Base-by-base conservation (phyloP, 768 basidiomycete genomes). In the Psilocybe cubensis region DNA sequence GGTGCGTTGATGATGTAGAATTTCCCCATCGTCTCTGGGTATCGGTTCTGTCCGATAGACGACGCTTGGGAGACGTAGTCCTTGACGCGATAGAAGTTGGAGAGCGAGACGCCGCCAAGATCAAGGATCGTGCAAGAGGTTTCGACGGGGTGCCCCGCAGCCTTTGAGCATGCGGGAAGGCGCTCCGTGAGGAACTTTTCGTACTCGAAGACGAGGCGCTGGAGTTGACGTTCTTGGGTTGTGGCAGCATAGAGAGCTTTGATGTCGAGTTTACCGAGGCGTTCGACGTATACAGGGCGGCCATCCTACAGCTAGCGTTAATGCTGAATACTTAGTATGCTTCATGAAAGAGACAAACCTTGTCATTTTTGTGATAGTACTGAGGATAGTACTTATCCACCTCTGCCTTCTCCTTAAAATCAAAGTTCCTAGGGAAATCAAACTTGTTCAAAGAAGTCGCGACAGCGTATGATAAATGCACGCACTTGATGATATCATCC, bases 1-100 rank as follows among this genome's bases (percentile, higher is more conserved):
- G 96, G 96, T 0, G 94, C 92, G 68, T 98, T 98, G 83, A 97
- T 91, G 82, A 98, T 95, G 81, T 92, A 99, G 79, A 99, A 98
- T 70, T 92, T 93, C 78, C 96, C 96, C 96, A 98, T 94, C 63
- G 82, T 86, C 72, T 96, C 93, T 1, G 94, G 92, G 73, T 95
- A 98, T 63, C 90, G 81, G 77, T 97, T 84, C 72, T 97, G 95
- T 10, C 93, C 92, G 72, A 99, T 88, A 24, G 71, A 68, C 0
- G 89, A 77, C 0, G 94, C 91, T 20, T 83, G 73, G 59, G 79
- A 82, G 41, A 98, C 90, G 78, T 94, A 96, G 74, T 92, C 91
- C 76, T 93, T 96, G 76, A 98, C 95, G 67, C 83, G 84, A 73
- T 89, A 95, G 70, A 98, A 98, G 69, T 85, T 86, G 60, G 82